Evolutionary conservation across 257 asterid species (phyloP).

Genomic region (Solanum phureja): DNA sequence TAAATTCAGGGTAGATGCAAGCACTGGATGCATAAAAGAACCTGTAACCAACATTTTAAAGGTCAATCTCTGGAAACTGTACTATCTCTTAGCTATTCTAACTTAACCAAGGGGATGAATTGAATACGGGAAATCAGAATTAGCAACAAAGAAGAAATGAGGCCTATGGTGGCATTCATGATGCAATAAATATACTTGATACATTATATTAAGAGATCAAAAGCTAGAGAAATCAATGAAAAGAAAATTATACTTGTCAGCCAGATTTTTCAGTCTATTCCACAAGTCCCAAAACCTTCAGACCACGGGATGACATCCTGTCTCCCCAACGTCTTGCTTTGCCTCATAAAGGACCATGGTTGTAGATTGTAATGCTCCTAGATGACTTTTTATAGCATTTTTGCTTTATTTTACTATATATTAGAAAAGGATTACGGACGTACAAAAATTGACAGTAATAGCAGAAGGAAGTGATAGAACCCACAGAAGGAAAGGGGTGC

Average conservation of each 20-base stretch:
- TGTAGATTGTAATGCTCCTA: background rate
- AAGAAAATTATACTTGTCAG: background rate
- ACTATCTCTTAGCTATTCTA: background rate
- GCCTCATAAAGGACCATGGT: background rate
- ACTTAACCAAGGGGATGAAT: background rate
- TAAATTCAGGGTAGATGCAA: conserved; percentile 87
- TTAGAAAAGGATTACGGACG: background rate
- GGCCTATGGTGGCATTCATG: background rate
- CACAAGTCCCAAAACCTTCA: background rate
- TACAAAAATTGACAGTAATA: background rate
- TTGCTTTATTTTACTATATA: background rate
- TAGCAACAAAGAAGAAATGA: background rate
- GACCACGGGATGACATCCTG: background rate
- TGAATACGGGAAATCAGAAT: background rate
- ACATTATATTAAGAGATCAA: background rate
- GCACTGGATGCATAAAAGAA: conserved; percentile 93
- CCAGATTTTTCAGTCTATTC: background rate
- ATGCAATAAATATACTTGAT: background rate
- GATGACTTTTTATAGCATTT: background rate
- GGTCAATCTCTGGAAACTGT: background rate
- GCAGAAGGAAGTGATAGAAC: background rate
- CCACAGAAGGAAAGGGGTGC: background rate
- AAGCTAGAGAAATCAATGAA: background rate
- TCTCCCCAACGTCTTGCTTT: background rate
- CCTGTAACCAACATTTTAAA: conserved; percentile 23